A percentile compares a stretch with the other conserved stretches of the same genome.
Evolutionary conservation across 148 eudicot species (phyloP).

Genomic region (Silene conica): DNA sequence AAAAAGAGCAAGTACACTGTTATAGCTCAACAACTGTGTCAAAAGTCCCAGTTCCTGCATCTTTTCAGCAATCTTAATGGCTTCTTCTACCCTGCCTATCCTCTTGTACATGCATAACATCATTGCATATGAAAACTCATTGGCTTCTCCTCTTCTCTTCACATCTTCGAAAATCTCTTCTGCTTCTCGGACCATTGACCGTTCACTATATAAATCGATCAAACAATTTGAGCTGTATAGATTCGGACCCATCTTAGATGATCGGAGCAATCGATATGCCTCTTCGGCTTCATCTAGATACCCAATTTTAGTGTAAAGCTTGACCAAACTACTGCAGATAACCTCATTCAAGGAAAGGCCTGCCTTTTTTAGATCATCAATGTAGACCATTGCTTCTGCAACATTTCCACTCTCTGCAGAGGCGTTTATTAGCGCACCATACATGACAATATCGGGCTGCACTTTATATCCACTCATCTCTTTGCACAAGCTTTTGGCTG

Average conservation of each 20-base stretch:
- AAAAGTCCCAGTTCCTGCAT: constrained; percentile 71
- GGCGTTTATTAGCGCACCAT: constrained; percentile 70
- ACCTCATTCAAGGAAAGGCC: constrained; percentile 59
- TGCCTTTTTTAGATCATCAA: constrained; percentile 43
- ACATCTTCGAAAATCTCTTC: constrained; percentile 59
- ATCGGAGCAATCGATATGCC: constrained; percentile 45
- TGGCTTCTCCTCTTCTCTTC: constrained; percentile 52
- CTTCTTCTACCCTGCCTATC: constrained; percentile 61
- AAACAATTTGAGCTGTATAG: constrained; percentile 76
- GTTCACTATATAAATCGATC: constrained; percentile 73
- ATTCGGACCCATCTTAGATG: constrained; percentile 46
- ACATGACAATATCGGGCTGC: constrained; percentile 73
- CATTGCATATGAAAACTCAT: constrained; percentile 90
- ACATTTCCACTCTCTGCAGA: constrained; percentile 75
- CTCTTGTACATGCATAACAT: constrained; percentile 89
- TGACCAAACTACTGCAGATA: constrained; percentile 64
- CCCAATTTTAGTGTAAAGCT: constrained; percentile 79
- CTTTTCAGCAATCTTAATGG: constrained; percentile 46
- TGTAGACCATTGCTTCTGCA: constrained; percentile 43
- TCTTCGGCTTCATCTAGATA: constrained; percentile 77
- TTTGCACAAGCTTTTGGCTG: constrained; percentile 47
- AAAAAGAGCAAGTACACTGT: constrained; percentile 64
- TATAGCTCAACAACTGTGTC: constrained; percentile 70
- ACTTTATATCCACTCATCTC: constrained; percentile 60
- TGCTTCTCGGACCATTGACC: constrained; percentile 63